phyloP scores from a whole-genome alignment of 148 eudicot genomes.

The Cornus kousa region DNA sequence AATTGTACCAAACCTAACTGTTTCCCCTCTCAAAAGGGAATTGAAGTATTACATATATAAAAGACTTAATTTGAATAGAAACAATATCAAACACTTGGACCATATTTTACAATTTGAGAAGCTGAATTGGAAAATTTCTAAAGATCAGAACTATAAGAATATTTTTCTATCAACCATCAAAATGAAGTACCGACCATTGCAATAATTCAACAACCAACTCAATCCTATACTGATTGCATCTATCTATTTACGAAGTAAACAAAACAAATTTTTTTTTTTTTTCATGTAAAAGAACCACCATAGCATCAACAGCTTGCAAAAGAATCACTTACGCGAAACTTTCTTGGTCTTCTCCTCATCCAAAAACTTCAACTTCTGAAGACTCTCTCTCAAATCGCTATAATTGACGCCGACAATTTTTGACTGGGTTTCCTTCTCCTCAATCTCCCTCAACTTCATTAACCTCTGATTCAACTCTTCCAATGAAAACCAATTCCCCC shows the following conservation, averaged over 20 bases:
- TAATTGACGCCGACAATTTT: background rate
- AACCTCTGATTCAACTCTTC: constrained; percentile 63
- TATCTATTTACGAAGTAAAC: no score
- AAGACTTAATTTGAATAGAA: background rate
- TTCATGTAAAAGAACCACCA: background rate
- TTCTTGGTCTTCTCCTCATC: background rate
- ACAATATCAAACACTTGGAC: background rate
- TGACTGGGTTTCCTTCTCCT: constrained; percentile 18
- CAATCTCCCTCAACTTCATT: constrained; percentile 46
- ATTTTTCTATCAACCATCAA: background rate
- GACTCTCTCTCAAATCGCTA: constrained; percentile 29
- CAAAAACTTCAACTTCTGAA: background rate
- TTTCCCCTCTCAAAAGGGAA: background rate
- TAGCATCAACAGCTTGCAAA: background rate
- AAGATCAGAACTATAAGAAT: background rate
- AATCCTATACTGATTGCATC: background rate
- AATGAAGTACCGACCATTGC: background rate
- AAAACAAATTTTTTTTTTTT: no score
- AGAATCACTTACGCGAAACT: constrained; percentile 24
- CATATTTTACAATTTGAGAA: background rate
- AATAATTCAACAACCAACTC: background rate
- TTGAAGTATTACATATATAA: background rate
- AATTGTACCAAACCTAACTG: background rate
- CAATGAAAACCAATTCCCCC: constrained; percentile 48
- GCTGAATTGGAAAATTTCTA: background rate